Percentiles rank a stretch among this genome's conserved stretches.
These are phyloP conservation scores for Polychaeton citri DNA, from an alignment of 2,329 filamentous ascomycete genomes.

Conservation along the genomic window DNA sequence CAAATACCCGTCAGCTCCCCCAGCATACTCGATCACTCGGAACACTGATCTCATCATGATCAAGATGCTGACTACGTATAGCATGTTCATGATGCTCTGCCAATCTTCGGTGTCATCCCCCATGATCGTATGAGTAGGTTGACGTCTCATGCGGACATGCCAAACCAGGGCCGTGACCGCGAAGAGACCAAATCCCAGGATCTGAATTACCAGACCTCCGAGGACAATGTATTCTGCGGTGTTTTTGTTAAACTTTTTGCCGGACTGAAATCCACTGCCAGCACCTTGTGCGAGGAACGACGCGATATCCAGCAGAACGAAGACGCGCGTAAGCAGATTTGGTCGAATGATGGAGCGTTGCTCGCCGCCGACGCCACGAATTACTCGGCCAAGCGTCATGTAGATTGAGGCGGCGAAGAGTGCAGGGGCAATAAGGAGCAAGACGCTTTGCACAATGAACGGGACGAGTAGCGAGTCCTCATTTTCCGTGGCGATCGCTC, in stretches of 20 bases:
- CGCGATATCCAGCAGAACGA: conserved; percentile 35
- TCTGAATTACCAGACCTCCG: conserved; percentile 36
- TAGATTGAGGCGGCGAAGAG: conserved; percentile 39
- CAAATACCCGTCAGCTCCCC: conserved; percentile 32
- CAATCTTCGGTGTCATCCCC: conserved; percentile 17
- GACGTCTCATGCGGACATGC: conserved; percentile 11
- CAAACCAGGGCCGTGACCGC: conserved; percentile 20
- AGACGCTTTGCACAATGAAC: conserved; percentile 32
- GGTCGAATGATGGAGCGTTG: conserved; percentile 29
- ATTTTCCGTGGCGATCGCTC: conserved; percentile 28
- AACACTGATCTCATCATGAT: conserved; percentile 38
- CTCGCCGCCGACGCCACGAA: conserved; percentile 28
- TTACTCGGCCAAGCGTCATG: conserved; percentile 35
- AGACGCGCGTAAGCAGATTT: conserved; percentile 33
- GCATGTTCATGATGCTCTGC: conserved; percentile 25
- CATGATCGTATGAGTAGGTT: conserved; percentile 8
- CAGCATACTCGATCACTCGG: conserved; percentile 35
- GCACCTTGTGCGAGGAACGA: conserved; percentile 33
- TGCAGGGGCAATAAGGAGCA: conserved; percentile 36
- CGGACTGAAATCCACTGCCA: conserved; percentile 30
- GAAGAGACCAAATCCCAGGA: conserved; percentile 39
- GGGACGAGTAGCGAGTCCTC: conserved; percentile 28
- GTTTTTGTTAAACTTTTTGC: conserved; percentile 20
- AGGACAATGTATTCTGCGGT: conserved; percentile 35
- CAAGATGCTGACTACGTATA: conserved; percentile 31